A percentile compares a stretch with the other conserved stretches of the same genome.
Conservation (phyloP, 805 yeast species). For the Dipodascus geniculatus region DNA sequence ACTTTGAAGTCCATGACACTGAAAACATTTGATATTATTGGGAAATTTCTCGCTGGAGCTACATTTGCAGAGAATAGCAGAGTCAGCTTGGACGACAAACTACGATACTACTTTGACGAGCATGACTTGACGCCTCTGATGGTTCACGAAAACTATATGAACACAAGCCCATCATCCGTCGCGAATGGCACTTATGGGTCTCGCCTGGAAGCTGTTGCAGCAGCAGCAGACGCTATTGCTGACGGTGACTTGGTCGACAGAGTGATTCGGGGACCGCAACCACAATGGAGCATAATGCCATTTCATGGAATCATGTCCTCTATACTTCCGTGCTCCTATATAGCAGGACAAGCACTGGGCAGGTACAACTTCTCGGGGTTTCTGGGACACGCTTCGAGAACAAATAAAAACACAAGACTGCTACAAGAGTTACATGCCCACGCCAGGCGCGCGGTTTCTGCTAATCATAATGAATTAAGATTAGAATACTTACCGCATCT, state of each 20-base stretch:
- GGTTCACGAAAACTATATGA: slow-evolving; percentile 88
- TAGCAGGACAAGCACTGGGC: slow-evolving; percentile 34
- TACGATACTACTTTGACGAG: slow-evolving; percentile 86
- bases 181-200: slow-evolving; percentile 8
- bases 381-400: slow-evolving; percentile 84
- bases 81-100: slow-evolving; percentile 64
- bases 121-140: slow-evolving; percentile 89
- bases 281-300: neutral
- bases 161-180: slow-evolving; percentile 36
- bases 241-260: slow-evolving; percentile 23
- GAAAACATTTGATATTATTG: slow-evolving; percentile 85
- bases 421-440: slow-evolving; percentile 85
- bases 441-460: slow-evolving; percentile 65
- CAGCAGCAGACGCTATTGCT: slow-evolving; percentile 27
- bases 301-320: neutral
- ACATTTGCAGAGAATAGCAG: slow-evolving; percentile 41
- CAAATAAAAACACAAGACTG: slow-evolving; percentile 62
- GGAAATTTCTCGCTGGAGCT: slow-evolving; percentile 49
- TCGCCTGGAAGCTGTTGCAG: neutral
- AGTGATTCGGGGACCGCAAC: slow-evolving; percentile 11
- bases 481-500: slow-evolving; percentile 56
- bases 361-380: slow-evolving; percentile 72
- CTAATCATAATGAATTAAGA: slow-evolving; percentile 64
- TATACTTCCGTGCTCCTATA: neutral
- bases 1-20: slow-evolving; percentile 73